phyloP scores from a whole-genome alignment of 441 rosid genomes.

The Geranium incanum region DNA sequence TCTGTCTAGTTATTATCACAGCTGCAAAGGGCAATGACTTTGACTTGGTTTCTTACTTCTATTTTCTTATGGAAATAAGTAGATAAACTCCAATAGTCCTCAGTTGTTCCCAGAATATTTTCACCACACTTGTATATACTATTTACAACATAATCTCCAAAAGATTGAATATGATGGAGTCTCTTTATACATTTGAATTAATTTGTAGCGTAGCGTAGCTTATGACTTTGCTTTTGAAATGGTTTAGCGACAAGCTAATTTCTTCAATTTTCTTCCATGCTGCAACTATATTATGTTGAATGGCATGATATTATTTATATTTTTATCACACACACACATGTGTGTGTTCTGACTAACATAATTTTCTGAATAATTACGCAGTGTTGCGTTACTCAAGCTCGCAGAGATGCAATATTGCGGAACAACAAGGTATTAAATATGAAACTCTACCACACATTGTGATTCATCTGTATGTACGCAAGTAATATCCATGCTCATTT shows the following conservation, averaged over 20 bases:
- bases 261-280: not conserved
- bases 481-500: not conserved
- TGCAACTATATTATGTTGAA: not conserved
- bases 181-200: not conserved
- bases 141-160: not conserved
- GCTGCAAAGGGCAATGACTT: not conserved
- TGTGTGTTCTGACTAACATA: slow-evolving; percentile 1
- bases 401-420: slow-evolving; percentile 93
- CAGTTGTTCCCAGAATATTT: not conserved
- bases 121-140: not conserved
- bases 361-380: slow-evolving; percentile 31
- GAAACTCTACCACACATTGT: not conserved
- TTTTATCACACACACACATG: not conserved
- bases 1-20: not conserved
- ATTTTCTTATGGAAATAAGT: not conserved
- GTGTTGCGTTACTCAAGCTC: slow-evolving; percentile 67
- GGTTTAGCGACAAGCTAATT: not conserved
- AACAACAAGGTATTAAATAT: slow-evolving; percentile 67
- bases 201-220: not conserved
- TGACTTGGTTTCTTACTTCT: not conserved
- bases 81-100: not conserved
- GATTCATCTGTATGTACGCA: not conserved
- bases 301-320: not conserved
- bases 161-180: not conserved
- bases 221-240: not conserved